phyloP scores from a whole-genome alignment of 495 filamentous ascomycete species.

The Penicillium steckii region DNA sequence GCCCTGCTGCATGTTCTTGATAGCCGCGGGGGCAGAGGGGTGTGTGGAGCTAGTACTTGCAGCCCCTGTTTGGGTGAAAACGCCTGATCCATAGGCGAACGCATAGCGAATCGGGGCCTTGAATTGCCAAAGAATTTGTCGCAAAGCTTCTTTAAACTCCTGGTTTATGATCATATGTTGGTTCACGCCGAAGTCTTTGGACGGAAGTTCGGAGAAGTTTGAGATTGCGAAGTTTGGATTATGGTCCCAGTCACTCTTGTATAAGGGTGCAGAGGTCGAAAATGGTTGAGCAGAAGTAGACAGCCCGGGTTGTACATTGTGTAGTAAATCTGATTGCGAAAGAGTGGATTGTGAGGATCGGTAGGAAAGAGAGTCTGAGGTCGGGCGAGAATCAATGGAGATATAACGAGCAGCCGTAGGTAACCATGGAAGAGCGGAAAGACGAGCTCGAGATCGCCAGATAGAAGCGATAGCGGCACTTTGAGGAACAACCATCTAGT shows the following conservation, averaged over 20 bases:
- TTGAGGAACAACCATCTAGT: conserved; percentile 24
- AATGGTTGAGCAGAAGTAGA: conserved; percentile 32
- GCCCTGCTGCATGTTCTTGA: conserved; percentile 77
- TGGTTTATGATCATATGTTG: conserved; percentile 93
- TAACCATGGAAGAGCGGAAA: conserved; percentile 17
- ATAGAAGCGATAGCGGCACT: conserved; percentile 23
- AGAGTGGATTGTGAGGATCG: conserved; percentile 11
- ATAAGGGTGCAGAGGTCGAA: conserved; percentile 35
- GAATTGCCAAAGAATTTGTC: conserved; percentile 90
- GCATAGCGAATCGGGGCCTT: conserved; percentile 91
- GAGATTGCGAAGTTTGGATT: conserved; percentile 73
- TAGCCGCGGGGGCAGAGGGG: conserved; percentile 71
- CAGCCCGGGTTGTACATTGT: conserved; percentile 11
- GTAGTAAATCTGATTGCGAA: conserved; percentile 13
- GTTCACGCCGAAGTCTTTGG: conserved; percentile 87
- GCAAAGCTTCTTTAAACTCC: conserved; percentile 87
- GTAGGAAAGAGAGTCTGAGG: conserved; percentile 18
- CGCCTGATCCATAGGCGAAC: conserved; percentile 95
- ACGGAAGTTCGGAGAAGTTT: conserved; percentile 81
- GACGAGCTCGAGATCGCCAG: conserved; percentile 21
- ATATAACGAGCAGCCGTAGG: conserved; percentile 27
- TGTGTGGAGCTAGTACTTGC: conserved; percentile 56
- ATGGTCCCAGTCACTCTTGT: conserved; percentile 69
- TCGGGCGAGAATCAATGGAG: conserved; percentile 24
- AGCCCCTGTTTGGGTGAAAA: conserved; percentile 76